These are phyloP conservation scores for Kockovaella imperatae DNA, from an alignment of 768 basidiomycete species.

Conservation along the genomic window DNA sequence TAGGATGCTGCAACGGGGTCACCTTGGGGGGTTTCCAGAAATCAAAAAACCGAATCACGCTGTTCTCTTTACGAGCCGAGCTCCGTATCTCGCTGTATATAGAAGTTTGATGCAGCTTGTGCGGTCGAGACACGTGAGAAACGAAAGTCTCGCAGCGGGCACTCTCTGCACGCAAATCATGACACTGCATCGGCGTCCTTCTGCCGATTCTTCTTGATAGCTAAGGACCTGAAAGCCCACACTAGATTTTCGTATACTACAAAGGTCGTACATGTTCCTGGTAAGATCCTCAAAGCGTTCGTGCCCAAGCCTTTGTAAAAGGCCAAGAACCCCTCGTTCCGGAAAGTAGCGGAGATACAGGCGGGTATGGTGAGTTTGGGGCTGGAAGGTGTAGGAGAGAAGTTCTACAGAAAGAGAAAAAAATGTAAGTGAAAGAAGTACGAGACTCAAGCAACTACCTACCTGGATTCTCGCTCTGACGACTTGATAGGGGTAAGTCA, in stretches of 20 bases:
- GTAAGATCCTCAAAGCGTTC: conserved; percentile 86
- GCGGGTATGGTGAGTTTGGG: conserved; percentile 53
- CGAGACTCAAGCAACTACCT: conserved; percentile 15
- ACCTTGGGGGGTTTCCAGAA: too few relatives aligned
- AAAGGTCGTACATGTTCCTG: conserved; percentile 95
- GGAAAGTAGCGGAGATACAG: conserved; percentile 72
- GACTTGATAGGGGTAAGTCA: conserved; percentile 97
- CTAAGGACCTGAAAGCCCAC: conserved; percentile 40
- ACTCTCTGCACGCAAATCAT: too few relatives aligned
- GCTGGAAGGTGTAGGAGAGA: conserved; percentile 2
- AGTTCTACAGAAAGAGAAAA: conserved; percentile 6
- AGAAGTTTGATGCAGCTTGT: too few relatives aligned
- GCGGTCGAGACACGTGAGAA: too few relatives aligned
- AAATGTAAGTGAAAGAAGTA: neutral
- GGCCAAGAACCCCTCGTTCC: conserved; percentile 67
- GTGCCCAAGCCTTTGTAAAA: conserved; percentile 95
- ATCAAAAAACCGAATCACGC: too few relatives aligned
- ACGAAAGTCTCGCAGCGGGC: too few relatives aligned
- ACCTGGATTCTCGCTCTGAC: conserved; percentile 90
- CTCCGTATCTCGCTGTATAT: too few relatives aligned
- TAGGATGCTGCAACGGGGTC: too few relatives aligned
- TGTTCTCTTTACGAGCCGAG: too few relatives aligned
- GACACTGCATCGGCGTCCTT: too few relatives aligned
- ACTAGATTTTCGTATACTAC: conserved; percentile 70
- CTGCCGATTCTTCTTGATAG: conserved; percentile 27